Percentiles rank a stretch among this genome's conserved stretches.
Conservation (phyloP, 345 rosid genomes). For the Acer negundo region DNA sequence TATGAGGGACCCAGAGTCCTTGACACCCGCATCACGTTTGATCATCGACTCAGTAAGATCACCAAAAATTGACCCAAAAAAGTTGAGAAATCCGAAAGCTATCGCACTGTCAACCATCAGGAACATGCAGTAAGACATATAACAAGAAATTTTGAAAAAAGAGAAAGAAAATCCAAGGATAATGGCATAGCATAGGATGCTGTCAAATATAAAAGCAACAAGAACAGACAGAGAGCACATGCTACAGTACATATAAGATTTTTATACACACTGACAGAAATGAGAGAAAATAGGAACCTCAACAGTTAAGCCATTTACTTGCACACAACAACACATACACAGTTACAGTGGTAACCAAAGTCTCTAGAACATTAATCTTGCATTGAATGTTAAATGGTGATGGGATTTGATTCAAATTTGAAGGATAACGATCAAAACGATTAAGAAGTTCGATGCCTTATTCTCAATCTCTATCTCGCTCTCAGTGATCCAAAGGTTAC, state of each 20-base stretch:
- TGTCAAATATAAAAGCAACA: not conserved
- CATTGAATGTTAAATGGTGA: not conserved
- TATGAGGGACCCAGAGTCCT: constrained; percentile 92
- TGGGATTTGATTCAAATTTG: not conserved
- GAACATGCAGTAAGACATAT: constrained; percentile 15
- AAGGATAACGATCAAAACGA: not conserved
- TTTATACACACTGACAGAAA: not conserved
- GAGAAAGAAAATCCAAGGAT: not conserved
- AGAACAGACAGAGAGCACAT: not conserved
- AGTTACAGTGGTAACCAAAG: not conserved
- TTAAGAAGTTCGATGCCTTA: not conserved
- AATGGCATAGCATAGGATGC: not conserved
- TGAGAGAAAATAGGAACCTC: not conserved
- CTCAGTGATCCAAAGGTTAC: not conserved
- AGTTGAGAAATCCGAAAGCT: constrained; percentile 76
- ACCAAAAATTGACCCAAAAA: constrained; percentile 90
- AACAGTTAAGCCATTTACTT: not conserved
- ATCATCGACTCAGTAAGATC: constrained; percentile 96
- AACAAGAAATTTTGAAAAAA: not conserved
- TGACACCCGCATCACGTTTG: constrained; percentile 98
- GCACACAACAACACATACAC: not conserved
- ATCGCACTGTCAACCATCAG: constrained; percentile 59
- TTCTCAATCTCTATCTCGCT: not conserved
- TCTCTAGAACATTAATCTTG: not conserved
- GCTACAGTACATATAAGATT: too few species aligned